Evolutionary conservation across 106 monocot genomes (phyloP).

Genomic region (Iris macrosiphon): DNA sequence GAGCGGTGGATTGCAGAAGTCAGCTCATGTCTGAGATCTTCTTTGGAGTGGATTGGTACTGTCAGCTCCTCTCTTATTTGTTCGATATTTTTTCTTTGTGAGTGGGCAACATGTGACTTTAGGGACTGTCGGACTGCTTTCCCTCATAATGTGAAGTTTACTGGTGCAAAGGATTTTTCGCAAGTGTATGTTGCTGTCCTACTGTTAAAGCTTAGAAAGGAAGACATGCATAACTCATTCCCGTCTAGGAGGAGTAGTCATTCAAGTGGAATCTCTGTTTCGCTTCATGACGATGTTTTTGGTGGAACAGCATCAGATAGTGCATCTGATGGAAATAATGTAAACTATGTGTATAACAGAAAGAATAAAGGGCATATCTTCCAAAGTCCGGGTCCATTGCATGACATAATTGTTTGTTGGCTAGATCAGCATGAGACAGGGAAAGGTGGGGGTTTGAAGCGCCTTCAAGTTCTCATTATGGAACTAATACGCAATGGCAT

Average conservation of each 20-base stretch:
- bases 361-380: slow-evolving; percentile 36
- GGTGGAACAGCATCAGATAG: slow-evolving; percentile 17
- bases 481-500: slow-evolving; percentile 84
- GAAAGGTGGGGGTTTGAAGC: slow-evolving; percentile 59
- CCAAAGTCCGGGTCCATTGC: slow-evolving; percentile 80
- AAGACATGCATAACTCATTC: slow-evolving; percentile 29
- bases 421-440: slow-evolving; percentile 83
- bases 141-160: slow-evolving; percentile 46
- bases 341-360: slow-evolving; percentile 19
- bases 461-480: slow-evolving; percentile 62
- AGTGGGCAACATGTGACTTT: slow-evolving; percentile 98
- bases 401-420: slow-evolving; percentile 97
- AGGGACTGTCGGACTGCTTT: slow-evolving; percentile 50
- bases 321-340: slow-evolving; percentile 17
- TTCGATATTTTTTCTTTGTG: slow-evolving; percentile 83
- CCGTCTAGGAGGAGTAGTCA: slow-evolving; percentile 19
- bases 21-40: slow-evolving; percentile 71
- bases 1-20: slow-evolving; percentile 88
- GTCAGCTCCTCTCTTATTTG: slow-evolving; percentile 59
- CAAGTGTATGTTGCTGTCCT: slow-evolving; percentile 71
- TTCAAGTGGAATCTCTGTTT: slow-evolving; percentile 21
- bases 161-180: slow-evolving; percentile 77
- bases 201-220: slow-evolving; percentile 75
- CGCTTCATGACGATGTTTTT: slow-evolving; percentile 34
- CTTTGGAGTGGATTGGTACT: slow-evolving; percentile 82